Percentiles rank a stretch among this genome's conserved stretches.
Conservation (phyloP, 306 rosid species). For the Vigna trinervia region DNA sequence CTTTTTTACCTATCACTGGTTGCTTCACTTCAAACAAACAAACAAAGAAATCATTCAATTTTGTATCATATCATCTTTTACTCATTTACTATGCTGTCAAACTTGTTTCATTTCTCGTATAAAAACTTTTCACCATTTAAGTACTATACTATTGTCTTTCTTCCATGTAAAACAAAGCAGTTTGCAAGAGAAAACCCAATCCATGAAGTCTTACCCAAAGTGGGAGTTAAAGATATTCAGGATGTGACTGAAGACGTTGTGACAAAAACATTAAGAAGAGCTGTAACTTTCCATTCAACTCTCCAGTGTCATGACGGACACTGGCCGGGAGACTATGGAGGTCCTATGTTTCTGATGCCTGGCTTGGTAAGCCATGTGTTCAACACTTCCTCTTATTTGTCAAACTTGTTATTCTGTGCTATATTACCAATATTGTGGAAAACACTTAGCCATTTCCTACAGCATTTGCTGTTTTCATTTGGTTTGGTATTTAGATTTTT, state of each 20-base stretch:
- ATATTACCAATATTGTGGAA: slow-evolving; percentile 21
- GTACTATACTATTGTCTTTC: background rate
- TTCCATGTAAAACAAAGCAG: slow-evolving; percentile 44
- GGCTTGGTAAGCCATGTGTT: slow-evolving; percentile 67
- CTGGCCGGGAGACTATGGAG: slow-evolving; percentile 96
- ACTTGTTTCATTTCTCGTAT: slow-evolving; percentile 11
- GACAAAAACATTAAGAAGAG: slow-evolving; percentile 64
- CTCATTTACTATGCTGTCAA: slow-evolving; percentile 13
- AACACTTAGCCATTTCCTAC: background rate
- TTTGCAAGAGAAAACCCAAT: slow-evolving; percentile 65
- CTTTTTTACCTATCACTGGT: background rate
- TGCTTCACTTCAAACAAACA: background rate
- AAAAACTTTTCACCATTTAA: background rate
- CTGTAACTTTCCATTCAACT: slow-evolving; percentile 70
- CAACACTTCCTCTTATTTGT: slow-evolving; percentile 28
- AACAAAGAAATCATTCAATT: background rate
- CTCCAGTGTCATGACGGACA: slow-evolving; percentile 84
- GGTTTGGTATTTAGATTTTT: slow-evolving; percentile 15
- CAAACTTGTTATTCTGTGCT: slow-evolving; percentile 21
- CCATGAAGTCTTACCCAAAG: slow-evolving; percentile 57
- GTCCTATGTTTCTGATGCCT: slow-evolving; percentile 95
- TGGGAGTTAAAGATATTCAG: slow-evolving; percentile 63
- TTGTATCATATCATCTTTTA: background rate
- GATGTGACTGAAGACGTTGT: slow-evolving; percentile 66
- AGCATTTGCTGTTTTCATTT: slow-evolving; percentile 6